These are phyloP conservation scores for Aristolochia fimbriata DNA, from an alignment of 164 flowering plant genomes.

Conservation along the genomic window DNA sequence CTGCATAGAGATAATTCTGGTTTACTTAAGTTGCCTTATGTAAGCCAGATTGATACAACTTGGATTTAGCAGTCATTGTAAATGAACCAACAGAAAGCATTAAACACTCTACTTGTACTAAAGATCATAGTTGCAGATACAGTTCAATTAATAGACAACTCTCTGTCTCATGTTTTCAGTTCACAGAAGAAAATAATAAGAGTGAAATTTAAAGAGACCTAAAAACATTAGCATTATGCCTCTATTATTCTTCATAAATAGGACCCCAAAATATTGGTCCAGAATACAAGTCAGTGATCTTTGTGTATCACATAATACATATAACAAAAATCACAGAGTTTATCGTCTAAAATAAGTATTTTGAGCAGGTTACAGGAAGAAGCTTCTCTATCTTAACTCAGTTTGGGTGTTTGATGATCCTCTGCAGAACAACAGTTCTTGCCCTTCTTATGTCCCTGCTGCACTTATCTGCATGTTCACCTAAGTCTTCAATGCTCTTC, in stretches of 20 bases:
- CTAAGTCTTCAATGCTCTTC: constrained; percentile 51
- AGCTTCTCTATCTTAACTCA: constrained; percentile 11
- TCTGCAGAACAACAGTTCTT: constrained; percentile 58
- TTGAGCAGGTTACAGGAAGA: neutral
- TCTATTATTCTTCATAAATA: neutral
- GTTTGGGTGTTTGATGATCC: constrained; percentile 52
- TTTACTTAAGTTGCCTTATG: no score
- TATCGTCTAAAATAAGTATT: constrained; percentile 2
- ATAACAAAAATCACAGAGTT: neutral
- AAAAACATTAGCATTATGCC: neutral
- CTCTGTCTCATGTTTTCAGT: neutral
- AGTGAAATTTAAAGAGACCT: neutral
- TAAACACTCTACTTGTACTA: neutral
- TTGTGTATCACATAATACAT: no score
- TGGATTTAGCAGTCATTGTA: no score
- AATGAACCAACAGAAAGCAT: no score
- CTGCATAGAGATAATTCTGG: no score
- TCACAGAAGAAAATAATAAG: neutral
- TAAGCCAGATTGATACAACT: no score
- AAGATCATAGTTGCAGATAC: neutral
- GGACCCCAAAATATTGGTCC: neutral
- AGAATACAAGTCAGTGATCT: no score
- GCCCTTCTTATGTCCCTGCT: constrained; percentile 50
- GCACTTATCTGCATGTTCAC: constrained; percentile 52
- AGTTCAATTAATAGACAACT: neutral